A percentile compares a stretch with the other conserved stretches of the same genome.
phyloP scores from a whole-genome alignment of 768 basidiomycete species.

The Nidularia sp. region DNA sequence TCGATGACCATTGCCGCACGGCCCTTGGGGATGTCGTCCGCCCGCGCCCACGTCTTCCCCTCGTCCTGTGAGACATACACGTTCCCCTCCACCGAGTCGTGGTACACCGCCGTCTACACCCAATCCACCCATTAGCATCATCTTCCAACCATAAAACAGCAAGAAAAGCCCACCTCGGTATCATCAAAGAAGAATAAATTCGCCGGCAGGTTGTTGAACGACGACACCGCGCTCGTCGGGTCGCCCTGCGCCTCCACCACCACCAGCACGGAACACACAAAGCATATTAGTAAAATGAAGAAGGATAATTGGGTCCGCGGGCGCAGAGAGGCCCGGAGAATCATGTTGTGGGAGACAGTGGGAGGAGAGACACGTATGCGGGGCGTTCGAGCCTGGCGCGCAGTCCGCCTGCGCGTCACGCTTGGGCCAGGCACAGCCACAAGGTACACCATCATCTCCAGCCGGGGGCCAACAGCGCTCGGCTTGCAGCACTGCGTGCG shows the following conservation, averaged over 20 bases:
- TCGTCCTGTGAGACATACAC: conserved; percentile 84
- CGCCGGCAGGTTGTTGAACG: conserved; percentile 71
- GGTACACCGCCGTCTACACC: conserved; percentile 62
- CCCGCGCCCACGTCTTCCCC: conserved; percentile 64
- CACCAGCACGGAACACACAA: neutral
- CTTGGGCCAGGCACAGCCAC: no score
- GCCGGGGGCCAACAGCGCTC: no score
- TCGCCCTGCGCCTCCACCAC: conserved; percentile 20
- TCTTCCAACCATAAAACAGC: neutral
- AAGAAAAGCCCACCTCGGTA: conserved; percentile 50
- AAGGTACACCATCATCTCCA: no score
- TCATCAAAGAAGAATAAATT: conserved; percentile 92
- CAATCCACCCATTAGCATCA: conserved; percentile 5
- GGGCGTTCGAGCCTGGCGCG: no score
- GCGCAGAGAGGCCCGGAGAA: no score
- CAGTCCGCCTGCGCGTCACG: no score
- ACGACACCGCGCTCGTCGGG: conserved; percentile 43
- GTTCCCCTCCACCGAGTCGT: conserved; percentile 65
- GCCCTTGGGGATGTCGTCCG: conserved; percentile 49
- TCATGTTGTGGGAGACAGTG: no score
- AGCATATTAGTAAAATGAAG: no score
- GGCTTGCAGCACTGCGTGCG: no score
- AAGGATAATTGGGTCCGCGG: no score
- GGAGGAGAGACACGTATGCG: no score
- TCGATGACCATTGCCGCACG: conserved; percentile 70